Percentiles rank a stretch among this genome's conserved stretches.
Evolutionary conservation across 257 asterid genomes (phyloP).

Genomic region (Rhazya stricta): DNA sequence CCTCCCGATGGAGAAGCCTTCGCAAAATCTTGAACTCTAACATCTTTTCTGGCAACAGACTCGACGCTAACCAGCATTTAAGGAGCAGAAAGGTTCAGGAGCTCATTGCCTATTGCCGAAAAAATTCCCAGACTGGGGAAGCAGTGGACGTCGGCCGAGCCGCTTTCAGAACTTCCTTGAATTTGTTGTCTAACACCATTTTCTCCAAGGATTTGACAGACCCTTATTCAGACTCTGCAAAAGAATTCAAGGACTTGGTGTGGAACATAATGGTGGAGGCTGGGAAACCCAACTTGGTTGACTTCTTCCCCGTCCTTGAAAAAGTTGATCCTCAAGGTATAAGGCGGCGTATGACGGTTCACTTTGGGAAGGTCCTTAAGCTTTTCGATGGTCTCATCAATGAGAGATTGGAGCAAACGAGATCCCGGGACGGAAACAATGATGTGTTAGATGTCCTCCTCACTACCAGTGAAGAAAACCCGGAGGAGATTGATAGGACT

Average conservation of each 20-base stretch:
- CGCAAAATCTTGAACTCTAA: conserved; percentile 52
- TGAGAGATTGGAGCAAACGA: conserved; percentile 29
- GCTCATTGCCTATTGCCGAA: conserved; percentile 28
- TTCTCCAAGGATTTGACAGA: conserved; percentile 51
- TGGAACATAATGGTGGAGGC: conserved; percentile 32
- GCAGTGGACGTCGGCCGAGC: conserved; percentile 29
- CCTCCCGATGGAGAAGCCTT: conserved; percentile 55
- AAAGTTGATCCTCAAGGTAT: conserved; percentile 46
- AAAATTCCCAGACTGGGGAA: conserved; percentile 31
- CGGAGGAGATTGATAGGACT: conserved; percentile 49
- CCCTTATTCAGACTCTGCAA: conserved; percentile 37
- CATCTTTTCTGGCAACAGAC: conserved; percentile 54
- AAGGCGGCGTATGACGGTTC: conserved; percentile 11
- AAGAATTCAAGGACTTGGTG: conserved; percentile 48
- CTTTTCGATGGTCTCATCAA: conserved; percentile 35
- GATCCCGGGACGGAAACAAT: not conserved
- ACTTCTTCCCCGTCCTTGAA: conserved; percentile 42
- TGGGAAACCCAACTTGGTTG: conserved; percentile 42
- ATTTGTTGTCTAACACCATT: conserved; percentile 45
- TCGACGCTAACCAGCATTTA: conserved; percentile 57
- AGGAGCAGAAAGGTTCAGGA: conserved; percentile 44
- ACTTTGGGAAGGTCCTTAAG: conserved; percentile 30
- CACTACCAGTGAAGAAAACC: conserved; percentile 30
- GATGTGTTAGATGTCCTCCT: conserved; percentile 37
- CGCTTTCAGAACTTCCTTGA: conserved; percentile 32